Evolutionary conservation across 768 basidiomycete species (phyloP), one percentile per base, ranked within the genome.

Genomic region (Cystoderma amianthinum): DNA sequence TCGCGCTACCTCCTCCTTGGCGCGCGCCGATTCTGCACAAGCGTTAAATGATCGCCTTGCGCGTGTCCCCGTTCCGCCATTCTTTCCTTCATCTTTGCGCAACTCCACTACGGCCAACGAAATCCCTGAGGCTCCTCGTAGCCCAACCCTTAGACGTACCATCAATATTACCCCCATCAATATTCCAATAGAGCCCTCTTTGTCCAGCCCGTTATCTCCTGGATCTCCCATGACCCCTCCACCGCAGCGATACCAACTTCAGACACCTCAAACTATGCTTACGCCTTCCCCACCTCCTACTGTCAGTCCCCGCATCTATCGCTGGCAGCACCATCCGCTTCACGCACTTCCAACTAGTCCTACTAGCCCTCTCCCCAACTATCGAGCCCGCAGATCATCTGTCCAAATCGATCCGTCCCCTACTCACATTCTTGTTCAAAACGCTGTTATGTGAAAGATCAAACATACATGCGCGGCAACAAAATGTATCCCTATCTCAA

Each of bases 211-310:
- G 19, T 48, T 44, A 25, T 50, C 59, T 40, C 58, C 56, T 38
- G 33, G 50, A 12, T 49, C 52, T 11, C 62, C 63, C 21, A 43
- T 46, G 38, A 55, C 57, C 21, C 58, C 58, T 32, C 47, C 52
- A 17, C 48, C 54, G 16, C 51, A 54, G 32, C 47, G 11, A 12
- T 40, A 25, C 25, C 41, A 24, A 48, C 53, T 36, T 51, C 52
- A 43, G 50, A 45, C 18, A 37, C 47, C 39, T 44, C 55, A 52
- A 22, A 34, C 54, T 25, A 39, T 64, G 43, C 33, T 62, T 18
- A 59, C 65, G n/a, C 75, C 78, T 19, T 78, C 78, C 2, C 74
- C 79, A 3, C 64, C 77, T 4, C 76, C 76, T 1, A 58, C 73
- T 4, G 69, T 72, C 38, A 74, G 79, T 1, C 80, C 79, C 5